Evolutionary conservation across 495 filamentous ascomycete species (phyloP), one percentile per base, ranked within the genome.

Genomic region (Penicillium canescens): DNA sequence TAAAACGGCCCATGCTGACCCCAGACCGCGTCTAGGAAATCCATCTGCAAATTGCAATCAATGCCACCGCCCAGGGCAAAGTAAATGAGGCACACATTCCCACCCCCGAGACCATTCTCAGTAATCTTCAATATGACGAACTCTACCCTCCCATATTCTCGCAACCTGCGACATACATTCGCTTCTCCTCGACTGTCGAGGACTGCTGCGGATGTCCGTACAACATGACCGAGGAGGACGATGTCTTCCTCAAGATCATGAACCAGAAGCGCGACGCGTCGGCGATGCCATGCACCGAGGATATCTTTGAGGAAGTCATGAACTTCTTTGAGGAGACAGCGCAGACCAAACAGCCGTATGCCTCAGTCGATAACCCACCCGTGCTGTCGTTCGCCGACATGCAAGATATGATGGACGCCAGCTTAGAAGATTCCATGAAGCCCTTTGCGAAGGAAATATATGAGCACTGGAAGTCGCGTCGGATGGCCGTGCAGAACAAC

Each of bases 171-270:
- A 92, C 91, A 46, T 98, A 97, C 73, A 96, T 98, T 64, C 90
- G 94, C 67, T 98, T 96, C 77, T 96, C 93, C 52, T 91, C 93
- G 52, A 98, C 94, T 3, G 95, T 98, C 43, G 94, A 98, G 74
- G 94, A 98, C 68, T 93, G 87, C 61, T 84, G 86, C 60, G 86
- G 89, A 55, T 87, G 84, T 66, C 82, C 86, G 55, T 98, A 98
- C 83, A 89, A 93, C 71, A 92, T 97, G 90, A 90, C 84, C 13
- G 85, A 86, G 55, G 90, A 95, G 44, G 94, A 98, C 73, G 88
- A 89, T 62, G 82, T 76, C 21, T 96, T 89, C 67, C 84, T 98
- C 50, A 89, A 85, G 66, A 81, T 82, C 47, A 86, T 93, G 68
- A 98, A 97, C 72, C 73, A 84, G 52, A 92, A 88, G 70, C 85